These are phyloP conservation scores for Simmondsia chinensis DNA, from an alignment of 148 eudicot species.

Conservation along the genomic window DNA sequence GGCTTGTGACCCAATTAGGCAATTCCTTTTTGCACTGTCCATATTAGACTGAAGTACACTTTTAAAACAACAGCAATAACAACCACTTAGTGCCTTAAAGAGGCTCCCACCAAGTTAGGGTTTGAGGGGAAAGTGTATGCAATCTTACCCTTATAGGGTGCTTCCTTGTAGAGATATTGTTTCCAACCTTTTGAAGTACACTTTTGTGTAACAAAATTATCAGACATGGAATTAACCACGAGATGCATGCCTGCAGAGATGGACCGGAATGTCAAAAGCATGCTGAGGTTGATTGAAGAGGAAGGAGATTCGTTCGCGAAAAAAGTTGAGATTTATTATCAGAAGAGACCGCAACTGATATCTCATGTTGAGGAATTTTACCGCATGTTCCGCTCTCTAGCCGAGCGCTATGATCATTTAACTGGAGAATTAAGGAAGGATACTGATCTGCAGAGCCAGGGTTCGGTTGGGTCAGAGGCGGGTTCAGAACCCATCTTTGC, in stretches of 20 bases:
- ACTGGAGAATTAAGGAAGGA: slow-evolving; percentile 61
- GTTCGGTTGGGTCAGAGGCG: slow-evolving; percentile 49
- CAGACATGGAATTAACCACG: background rate
- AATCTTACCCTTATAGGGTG: too few species aligned
- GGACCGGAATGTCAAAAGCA: slow-evolving; percentile 55
- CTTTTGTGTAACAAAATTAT: background rate
- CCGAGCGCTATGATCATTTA: slow-evolving; percentile 77
- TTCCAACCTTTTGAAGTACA: background rate
- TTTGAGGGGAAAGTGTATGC: too few species aligned
- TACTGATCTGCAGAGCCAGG: slow-evolving; percentile 59
- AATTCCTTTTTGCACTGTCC: too few species aligned
- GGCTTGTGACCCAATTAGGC: too few species aligned
- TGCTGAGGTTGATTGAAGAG: slow-evolving; percentile 77
- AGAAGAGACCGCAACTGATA: slow-evolving; percentile 68
- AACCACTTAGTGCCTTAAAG: too few species aligned
- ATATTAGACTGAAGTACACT: too few species aligned
- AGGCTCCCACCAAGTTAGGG: too few species aligned
- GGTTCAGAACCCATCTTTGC: slow-evolving; percentile 40
- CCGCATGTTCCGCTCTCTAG: slow-evolving; percentile 65
- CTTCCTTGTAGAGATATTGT: too few species aligned
- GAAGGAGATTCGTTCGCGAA: slow-evolving; percentile 87
- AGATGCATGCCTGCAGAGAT: slow-evolving; percentile 36
- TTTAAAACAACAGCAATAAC: too few species aligned
- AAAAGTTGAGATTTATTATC: slow-evolving; percentile 81
- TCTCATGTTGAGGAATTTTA: slow-evolving; percentile 77